Evolutionary conservation across 1,284 basidiomycete species (phyloP).

Genomic region (Mycena sp.): DNA sequence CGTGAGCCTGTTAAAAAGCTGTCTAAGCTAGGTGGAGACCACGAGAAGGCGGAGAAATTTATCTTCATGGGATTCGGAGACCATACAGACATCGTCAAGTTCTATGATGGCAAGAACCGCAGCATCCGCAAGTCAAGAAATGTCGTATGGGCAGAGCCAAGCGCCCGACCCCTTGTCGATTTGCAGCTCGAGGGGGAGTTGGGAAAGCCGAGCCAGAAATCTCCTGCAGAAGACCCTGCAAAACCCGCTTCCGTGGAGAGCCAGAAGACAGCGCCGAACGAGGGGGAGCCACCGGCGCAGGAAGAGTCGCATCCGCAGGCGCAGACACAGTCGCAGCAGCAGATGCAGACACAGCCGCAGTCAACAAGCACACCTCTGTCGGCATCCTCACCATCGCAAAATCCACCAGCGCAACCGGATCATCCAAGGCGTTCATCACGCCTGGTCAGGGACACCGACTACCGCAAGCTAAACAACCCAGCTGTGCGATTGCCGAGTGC

Average conservation of each 20-base stretch:
- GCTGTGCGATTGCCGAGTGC: background rate
- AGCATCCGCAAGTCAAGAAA: constrained; percentile 13
- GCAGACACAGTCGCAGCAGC: constrained; percentile 3
- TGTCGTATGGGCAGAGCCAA: constrained; percentile 11
- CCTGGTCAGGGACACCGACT: background rate
- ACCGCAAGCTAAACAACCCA: constrained; percentile 21
- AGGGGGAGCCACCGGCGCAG: constrained; percentile 9
- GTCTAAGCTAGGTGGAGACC: constrained; percentile 14
- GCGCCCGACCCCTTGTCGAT: constrained; percentile 8
- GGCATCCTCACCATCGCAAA: constrained; percentile 2
- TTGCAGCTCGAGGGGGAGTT: constrained; percentile 23
- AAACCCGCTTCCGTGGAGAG: background rate
- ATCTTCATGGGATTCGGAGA: constrained; percentile 14
- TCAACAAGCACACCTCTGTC: background rate
- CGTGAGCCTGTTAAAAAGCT: constrained; percentile 13
- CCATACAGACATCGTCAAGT: constrained; percentile 7
- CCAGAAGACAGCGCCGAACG: background rate
- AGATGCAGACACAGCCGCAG: constrained; percentile 9
- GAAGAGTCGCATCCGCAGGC: constrained; percentile 1
- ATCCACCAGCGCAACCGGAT: background rate
- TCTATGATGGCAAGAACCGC: constrained; percentile 12
- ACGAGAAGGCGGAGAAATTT: constrained; percentile 17
- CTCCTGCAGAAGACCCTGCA: constrained; percentile 13
- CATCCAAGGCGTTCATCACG: constrained; percentile 8
- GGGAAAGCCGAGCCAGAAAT: constrained; percentile 16